Evolutionary conservation across 2,329 filamentous ascomycete genomes (phyloP), one percentile per base, ranked within the genome.

Genomic region (Colletotrichum sp.): DNA sequence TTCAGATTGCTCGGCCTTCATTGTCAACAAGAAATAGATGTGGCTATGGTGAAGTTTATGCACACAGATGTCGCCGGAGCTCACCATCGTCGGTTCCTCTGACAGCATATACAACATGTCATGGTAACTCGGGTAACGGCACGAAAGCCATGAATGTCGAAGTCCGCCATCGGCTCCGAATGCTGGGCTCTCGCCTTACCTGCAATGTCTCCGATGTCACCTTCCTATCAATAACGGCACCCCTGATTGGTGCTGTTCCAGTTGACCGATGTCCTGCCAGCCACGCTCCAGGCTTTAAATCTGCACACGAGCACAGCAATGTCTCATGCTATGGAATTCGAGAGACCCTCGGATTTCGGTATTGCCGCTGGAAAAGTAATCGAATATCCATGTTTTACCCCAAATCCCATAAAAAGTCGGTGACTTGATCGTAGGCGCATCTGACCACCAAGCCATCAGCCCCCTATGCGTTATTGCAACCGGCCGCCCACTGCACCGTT

Each of bases 401-500:
- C 55, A 26, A 59, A 59, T 59, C 55, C 15, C 26, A 59, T 30
- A 0, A 16, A 26, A 30, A 30, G 26, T 4, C 24, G 0, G 55
- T 7, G 36, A 16, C 15, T 21, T 1, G 21, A 28, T n/a, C 21
- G 7, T 39, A 49, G 24, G 21, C 15, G 28, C 30, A 15, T n/a
- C 8, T 63, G 18, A 30, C 28, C 18, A 10, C 63, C 26, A 49
- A 21, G 26, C 24, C 30, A 18, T 1, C 12, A n/a, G 18, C 36
- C 36, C 24, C 36, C 24, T 16, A 18, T n/a, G 59, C 26, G 26
- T 13, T 32, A n/a, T 34, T 32, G 28, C 39, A 30, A 55, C 26
- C 36, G 5, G 39, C 65, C 44, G 30, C 30, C 28, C 30, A 28
- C 34, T 34, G 52, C 60, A 32, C 68, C 34, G 60, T 59, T 71